Percentiles rank a stretch among this genome's conserved stretches.
Evolutionary conservation across 306 rosid genomes (phyloP).

Genomic region (Myrica gale): DNA sequence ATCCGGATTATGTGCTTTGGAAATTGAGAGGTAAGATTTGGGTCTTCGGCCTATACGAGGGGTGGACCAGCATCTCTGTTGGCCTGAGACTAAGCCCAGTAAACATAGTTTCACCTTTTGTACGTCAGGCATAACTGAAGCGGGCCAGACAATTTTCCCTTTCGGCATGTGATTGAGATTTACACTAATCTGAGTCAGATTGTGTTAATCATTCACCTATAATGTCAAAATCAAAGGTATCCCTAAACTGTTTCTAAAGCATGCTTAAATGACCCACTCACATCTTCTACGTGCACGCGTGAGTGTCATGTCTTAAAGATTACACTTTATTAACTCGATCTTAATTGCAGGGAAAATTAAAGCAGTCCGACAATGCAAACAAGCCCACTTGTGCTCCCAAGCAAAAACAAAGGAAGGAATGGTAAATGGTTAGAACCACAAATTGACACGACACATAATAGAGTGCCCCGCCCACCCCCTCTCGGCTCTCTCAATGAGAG

Average conservation of each 20-base stretch:
- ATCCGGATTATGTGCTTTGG: slow-evolving; percentile 17
- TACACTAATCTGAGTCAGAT: slow-evolving; percentile 36
- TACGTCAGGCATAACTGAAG: slow-evolving; percentile 2
- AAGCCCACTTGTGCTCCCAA: too few species aligned
- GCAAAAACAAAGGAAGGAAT: too few species aligned
- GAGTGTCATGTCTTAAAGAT: slow-evolving; percentile 52
- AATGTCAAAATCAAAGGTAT: slow-evolving; percentile 59
- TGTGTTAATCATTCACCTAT: slow-evolving; percentile 42
- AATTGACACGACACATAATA: too few species aligned
- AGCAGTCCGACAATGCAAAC: slow-evolving; percentile 10
- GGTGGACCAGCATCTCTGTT: slow-evolving; percentile 39
- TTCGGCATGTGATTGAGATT: slow-evolving; percentile 45
- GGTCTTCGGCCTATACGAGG: slow-evolving; percentile 30
- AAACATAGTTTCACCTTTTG: slow-evolving; percentile 6
- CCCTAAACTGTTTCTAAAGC: slow-evolving; percentile 50
- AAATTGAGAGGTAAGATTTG: slow-evolving; percentile 22
- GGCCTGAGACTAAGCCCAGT: slow-evolving; percentile 27
- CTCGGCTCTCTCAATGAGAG: too few species aligned
- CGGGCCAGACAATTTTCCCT: slow-evolving; percentile 33
- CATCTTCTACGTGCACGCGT: slow-evolving; percentile 64
- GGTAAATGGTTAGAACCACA: too few species aligned
- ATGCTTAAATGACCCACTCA: slow-evolving; percentile 47
- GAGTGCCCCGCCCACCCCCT: too few species aligned
- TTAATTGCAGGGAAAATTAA: slow-evolving; percentile 29
- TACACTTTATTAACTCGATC: slow-evolving; percentile 35